Evolutionary conservation across 345 rosid genomes (phyloP).

Genomic region (Aurinia saxatilis): DNA sequence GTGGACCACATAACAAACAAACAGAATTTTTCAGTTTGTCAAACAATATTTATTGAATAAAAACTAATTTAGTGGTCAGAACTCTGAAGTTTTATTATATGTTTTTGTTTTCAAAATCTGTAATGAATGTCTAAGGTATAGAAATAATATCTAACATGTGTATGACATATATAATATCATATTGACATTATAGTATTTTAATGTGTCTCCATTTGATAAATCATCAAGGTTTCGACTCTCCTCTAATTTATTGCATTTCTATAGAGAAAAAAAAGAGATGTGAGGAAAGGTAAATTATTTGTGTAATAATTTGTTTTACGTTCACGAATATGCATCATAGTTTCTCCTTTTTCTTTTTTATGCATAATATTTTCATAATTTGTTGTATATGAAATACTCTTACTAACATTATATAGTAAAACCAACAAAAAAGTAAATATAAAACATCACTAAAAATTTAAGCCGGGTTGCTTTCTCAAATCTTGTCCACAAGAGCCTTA

Average conservation of each 20-base stretch:
- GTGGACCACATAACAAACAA: constrained; percentile 4
- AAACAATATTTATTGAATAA: neutral
- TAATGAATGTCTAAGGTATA: neutral
- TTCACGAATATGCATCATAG: too few species aligned
- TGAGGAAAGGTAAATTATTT: neutral
- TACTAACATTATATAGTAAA: too few species aligned
- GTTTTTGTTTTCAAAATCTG: neutral
- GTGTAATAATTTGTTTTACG: neutral
- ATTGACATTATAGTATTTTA: too few species aligned
- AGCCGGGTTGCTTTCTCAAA: neutral
- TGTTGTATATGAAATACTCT: neutral
- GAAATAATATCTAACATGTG: neutral
- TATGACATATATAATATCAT: neutral
- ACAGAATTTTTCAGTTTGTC: neutral
- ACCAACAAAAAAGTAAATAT: neutral
- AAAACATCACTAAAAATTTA: neutral
- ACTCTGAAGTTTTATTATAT: neutral
- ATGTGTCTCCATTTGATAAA: neutral
- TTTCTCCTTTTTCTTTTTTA: too few species aligned
- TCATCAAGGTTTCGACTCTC: neutral
- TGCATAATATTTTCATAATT: too few species aligned
- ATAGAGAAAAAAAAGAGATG: neutral
- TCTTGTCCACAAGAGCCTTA: constrained; percentile 6
- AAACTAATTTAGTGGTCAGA: neutral
- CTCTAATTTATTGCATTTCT: neutral